Base-by-base conservation (phyloP, 495 filamentous ascomycete genomes). In the Penicillium coffeae region DNA sequence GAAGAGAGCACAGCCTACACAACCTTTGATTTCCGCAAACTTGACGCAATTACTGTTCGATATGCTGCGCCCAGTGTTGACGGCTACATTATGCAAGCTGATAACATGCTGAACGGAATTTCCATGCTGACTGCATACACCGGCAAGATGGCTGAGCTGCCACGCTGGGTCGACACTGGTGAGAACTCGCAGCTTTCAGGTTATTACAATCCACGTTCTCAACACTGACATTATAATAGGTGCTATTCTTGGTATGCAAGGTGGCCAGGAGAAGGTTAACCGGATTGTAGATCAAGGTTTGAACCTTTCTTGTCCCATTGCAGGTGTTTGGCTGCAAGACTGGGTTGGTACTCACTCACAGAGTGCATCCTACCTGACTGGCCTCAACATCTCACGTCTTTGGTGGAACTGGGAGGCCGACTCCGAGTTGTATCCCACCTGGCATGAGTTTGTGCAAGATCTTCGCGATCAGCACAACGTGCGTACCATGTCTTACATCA, bases 321-420 rank as follows among this genome's bases (percentile, higher is more conserved):
- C 58, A 5, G 58, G 45, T 18, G 55, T 62, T 14, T 58, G 58
- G 58, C 51, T 62, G 1, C 58, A 62, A 19, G 58, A 62, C 36
- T 62, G 58, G 58, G 44, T 32, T 18, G 55, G 58, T 1, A 62
- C 58, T 19, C 60, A 64, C 35, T 30, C 44, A 0, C 60, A 64
- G 40, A 55, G 49, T 7, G 60, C 47, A 8, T 55, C 58, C 5
- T 56, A 56, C 33, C 49, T 60, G 40, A 45, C 34, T 15, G 35
- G 35, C 12, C 44, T 61, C 34, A 59, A 55, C 16, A 47, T 64
- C 30, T 64, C 60, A 5, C 58, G 60, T n/a, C 47, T 64, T 3
- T 64, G 60, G 60, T 64, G 60, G 60, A 64, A 64, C 48, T 64
- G 60, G 60, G 60, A 64, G 40, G 42, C 43, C 10, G 60, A 64